These are phyloP conservation scores for Toxoplasma gondii DNA, from an alignment of 169 alveolate genomes.

Conservation along the genomic window DNA sequence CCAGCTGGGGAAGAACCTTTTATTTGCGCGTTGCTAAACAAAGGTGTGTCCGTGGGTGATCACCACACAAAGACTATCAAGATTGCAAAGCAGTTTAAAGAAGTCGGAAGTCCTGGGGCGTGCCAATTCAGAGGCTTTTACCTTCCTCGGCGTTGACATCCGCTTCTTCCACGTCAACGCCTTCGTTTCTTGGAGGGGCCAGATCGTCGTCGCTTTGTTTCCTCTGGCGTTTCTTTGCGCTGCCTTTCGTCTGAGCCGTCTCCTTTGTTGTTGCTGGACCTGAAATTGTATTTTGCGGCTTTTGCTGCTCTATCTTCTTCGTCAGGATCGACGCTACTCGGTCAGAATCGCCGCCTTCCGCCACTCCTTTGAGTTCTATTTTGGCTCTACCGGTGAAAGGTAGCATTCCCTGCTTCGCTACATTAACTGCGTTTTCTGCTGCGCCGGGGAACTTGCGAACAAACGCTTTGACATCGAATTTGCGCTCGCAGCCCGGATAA, in stretches of 20 bases:
- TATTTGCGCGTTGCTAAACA: too few relatives aligned
- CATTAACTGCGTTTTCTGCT: not conserved
- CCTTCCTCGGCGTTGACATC: not conserved
- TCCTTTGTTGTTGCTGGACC: not conserved
- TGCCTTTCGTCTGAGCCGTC: not conserved
- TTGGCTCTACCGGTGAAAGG: not conserved
- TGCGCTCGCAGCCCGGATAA: constrained; percentile 79
- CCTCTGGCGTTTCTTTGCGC: not conserved
- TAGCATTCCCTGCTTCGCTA: not conserved
- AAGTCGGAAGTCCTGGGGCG: not conserved
- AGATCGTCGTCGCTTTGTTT: not conserved
- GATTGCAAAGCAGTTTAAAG: too few relatives aligned
- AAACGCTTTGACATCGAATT: constrained; percentile 69
- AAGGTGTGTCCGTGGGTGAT: too few relatives aligned
- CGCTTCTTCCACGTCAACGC: not conserved
- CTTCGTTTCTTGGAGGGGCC: not conserved
- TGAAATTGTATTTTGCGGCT: not conserved
- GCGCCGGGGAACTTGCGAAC: constrained; percentile 49
- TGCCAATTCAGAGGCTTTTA: not conserved
- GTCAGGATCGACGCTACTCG: not conserved
- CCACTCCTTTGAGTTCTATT: not conserved
- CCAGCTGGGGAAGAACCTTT: too few relatives aligned
- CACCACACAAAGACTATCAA: too few relatives aligned
- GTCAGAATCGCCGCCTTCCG: not conserved
- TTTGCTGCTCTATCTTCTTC: not conserved